Evolutionary conservation across 2,329 filamentous ascomycete genomes (phyloP), one percentile per base, ranked within the genome.

Genomic region (Simplicillium sp.): DNA sequence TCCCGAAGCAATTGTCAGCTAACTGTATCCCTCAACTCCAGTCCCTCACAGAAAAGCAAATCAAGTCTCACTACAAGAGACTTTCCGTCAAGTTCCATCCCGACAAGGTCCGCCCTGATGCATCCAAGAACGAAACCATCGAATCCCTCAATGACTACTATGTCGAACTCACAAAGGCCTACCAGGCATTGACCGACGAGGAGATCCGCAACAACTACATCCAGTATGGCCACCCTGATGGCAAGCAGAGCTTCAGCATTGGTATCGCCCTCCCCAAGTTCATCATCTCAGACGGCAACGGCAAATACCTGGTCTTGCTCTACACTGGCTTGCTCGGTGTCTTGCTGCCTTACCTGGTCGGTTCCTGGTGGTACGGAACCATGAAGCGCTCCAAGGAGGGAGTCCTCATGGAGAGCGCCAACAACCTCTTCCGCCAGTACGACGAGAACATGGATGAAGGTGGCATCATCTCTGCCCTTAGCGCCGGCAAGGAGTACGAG

Each of bases 301-400:
- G 89, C 50, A 97, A 96, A 69, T 97, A 94, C 57, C 84, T 98
- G 40, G 71, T 98, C 45, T 70, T 96, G 43, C 75, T 96, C 48
- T 98, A 98, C 61, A 89, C 87, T 31, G 64, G 83, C 29, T 74
- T 97, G 32, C 80, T 98, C 39, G 92, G 90, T 41, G 86, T 97
- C 46, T 68, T 96, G 45, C 71, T 98, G 39, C 92, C 92, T 3
- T 98, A 94, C 60, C 71, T 92, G 37, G 90, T 98, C 42, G 92
- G 92, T 37, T 88, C 84, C 44, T 98, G 92, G 92, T 98, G 92
- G 92, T 98, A 98, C 59, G 92, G 94, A 45, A 94, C 87, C 29
- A 90, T 95, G 62, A 79, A 82, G 53, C 79, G 86, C 63, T 97
- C 92, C 31, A 94, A 90, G 66, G 94, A 98, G 63, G 87, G 87